Base-by-base conservation (phyloP, 169 alveolate genomes). In the Plasmodium vivax region DNA sequence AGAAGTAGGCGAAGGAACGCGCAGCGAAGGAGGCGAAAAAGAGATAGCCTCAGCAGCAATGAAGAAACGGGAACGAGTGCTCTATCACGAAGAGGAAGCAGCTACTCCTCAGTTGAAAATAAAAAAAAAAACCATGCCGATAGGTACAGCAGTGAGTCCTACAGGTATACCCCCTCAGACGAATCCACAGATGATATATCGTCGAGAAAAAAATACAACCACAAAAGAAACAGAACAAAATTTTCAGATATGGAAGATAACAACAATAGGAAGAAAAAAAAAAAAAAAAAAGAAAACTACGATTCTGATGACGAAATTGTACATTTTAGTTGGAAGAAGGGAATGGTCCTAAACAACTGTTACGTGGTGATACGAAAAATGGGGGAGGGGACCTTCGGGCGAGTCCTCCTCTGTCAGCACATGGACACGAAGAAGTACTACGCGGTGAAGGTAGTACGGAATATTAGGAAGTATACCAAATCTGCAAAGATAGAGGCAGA, bases 341-440 rank as follows among this genome's bases (percentile, higher is more conserved):
- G 97, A 23, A 87, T 95, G 97, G 8, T 85, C 32, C 84, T 98
- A 43, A 96, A 95, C 82, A 97, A 95, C 56, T 58, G 97, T 56
- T 98, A 98, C 96, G 93, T 96, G 85, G 98, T 99, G 77, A 85
- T 95, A 82, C 94, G 97, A 82, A 96, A 97, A 84, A 96, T 99
- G 92, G 99, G 99, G 10, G 99, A 99, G 84, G 99, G 99, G 27
- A 99, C 99, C 9, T 99, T 99, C 94, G 99, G 99, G n/a, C 94
- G 99, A 93, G 99, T 98, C 45, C 96, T 99, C 34, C 97, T 97
- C 75, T 98, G 99, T 77, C 97, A 98, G 56, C 98, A 97, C 93
- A 95, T 92, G 41, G 97, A 95, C 54, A 94, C 96, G 47, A 96
- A 96, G 72, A 93, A 96, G 62, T 83, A 93, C 14, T 97, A 97